Percentiles rank a stretch among this genome's conserved stretches.
phyloP scores from a whole-genome alignment of 176 grass and related monocot genomes.

The Puccinellia tenuiflora region DNA sequence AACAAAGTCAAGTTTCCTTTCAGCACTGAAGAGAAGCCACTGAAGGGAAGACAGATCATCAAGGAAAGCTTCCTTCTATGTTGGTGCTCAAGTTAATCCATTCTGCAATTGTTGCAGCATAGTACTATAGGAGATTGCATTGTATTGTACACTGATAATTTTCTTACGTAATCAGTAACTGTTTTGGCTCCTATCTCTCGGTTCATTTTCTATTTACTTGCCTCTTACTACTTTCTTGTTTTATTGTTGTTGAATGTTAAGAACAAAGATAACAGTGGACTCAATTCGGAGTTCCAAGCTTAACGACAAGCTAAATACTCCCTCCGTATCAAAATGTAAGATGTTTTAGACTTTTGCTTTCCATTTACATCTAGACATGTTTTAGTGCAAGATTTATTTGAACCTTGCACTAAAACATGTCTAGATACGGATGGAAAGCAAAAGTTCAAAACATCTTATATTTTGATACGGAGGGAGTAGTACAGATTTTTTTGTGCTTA shows the following conservation, averaged over 20 bases:
- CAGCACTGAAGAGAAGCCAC: conserved; percentile 47
- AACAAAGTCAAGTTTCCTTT: conserved; percentile 43
- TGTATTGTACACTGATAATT: background rate
- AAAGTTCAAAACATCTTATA: too few species aligned
- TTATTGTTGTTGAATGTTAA: background rate
- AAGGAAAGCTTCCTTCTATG: background rate
- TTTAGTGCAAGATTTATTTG: too few species aligned
- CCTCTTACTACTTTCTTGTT: background rate
- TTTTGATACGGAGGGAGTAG: too few species aligned
- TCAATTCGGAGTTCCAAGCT: too few species aligned
- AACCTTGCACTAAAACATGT: too few species aligned
- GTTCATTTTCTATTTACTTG: background rate
- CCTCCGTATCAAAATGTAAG: too few species aligned
- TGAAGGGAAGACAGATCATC: background rate
- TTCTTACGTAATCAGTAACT: background rate
- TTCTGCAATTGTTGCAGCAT: background rate
- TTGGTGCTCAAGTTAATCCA: background rate
- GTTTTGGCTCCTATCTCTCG: background rate
- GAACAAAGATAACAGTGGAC: background rate
- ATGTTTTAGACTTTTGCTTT: too few species aligned
- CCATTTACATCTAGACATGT: too few species aligned
- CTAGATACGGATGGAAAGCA: too few species aligned
- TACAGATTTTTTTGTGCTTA: too few species aligned
- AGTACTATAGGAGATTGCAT: background rate
- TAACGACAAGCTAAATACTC: too few species aligned